Evolutionary conservation across 257 asterid genomes (phyloP).

Genomic region (Capsicum baccatum): DNA sequence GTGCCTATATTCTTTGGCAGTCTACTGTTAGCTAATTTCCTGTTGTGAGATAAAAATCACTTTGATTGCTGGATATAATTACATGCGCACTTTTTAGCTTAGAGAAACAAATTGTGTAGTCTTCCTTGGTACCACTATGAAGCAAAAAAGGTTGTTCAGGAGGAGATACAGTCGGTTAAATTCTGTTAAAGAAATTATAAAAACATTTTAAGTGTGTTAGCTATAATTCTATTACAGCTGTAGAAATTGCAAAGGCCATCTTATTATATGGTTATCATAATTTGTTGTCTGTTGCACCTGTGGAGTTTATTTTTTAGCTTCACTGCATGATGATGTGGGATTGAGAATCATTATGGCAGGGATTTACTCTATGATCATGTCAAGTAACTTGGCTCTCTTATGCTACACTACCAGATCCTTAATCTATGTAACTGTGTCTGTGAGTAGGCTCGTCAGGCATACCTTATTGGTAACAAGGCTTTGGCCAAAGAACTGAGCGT

Average conservation of each 20-base stretch:
- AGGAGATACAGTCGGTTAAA: slow-evolving; percentile 12
- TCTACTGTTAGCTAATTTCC: neutral
- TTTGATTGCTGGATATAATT: neutral
- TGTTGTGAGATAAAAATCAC: neutral
- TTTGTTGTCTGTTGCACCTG: neutral
- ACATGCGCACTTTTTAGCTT: neutral
- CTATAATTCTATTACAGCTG: neutral
- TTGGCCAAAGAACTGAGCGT: slow-evolving; percentile 95
- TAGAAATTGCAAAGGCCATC: neutral
- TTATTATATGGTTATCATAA: slow-evolving; percentile 1
- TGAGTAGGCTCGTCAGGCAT: slow-evolving; percentile 94
- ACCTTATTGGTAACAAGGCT: slow-evolving; percentile 91
- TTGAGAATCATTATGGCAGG: slow-evolving; percentile 14
- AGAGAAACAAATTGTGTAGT: neutral
- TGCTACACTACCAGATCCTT: slow-evolving; percentile 1
- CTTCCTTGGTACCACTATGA: slow-evolving; percentile 26
- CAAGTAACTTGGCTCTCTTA: neutral
- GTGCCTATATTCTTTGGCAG: neutral
- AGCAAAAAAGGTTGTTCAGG: slow-evolving; percentile 7
- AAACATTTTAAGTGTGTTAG: neutral
- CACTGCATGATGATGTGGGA: neutral
- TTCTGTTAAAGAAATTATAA: neutral
- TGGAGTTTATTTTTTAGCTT: neutral
- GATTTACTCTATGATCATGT: slow-evolving; percentile 24
- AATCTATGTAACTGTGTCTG: slow-evolving; percentile 26